Evolutionary conservation across 2,329 filamentous ascomycete species (phyloP).

Genomic region (Penicillium verrucosum): DNA sequence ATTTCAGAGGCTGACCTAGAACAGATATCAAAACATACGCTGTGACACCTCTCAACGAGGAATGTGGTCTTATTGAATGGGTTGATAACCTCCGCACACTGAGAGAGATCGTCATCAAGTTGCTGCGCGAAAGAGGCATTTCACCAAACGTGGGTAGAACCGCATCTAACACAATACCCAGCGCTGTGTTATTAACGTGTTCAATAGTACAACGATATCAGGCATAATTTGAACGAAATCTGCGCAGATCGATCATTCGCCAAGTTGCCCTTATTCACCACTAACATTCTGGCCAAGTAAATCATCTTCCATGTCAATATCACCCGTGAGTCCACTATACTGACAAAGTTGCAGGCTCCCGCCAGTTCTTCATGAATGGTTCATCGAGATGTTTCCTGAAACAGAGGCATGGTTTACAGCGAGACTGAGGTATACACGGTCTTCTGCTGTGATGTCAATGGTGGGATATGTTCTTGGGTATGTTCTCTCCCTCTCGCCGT

Average conservation of each 20-base stretch:
- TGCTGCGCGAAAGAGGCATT: constrained; percentile 74
- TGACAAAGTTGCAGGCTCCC: constrained; percentile 58
- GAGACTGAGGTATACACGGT: constrained; percentile 83
- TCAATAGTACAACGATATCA: constrained; percentile 63
- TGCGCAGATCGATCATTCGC: constrained; percentile 50
- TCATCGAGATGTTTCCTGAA: constrained; percentile 89
- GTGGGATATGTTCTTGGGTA: constrained; percentile 84
- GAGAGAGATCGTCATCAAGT: constrained; percentile 78
- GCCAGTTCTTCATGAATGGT: constrained; percentile 87
- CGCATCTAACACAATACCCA: not conserved
- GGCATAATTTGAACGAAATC: constrained; percentile 61
- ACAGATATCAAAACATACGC: constrained; percentile 88
- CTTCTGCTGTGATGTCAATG: constrained; percentile 99
- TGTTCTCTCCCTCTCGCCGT: constrained; percentile 8
- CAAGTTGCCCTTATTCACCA: constrained; percentile 69
- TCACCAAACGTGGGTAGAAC: constrained; percentile 42
- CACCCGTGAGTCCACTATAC: not conserved
- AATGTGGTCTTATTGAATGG: constrained; percentile 98
- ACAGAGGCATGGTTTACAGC: constrained; percentile 90
- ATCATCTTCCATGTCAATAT: not conserved
- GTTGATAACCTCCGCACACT: constrained; percentile 93
- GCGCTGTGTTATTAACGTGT: not conserved
- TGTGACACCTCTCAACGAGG: constrained; percentile 93
- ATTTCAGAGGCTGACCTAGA: constrained; percentile 10
- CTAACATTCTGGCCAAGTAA: constrained; percentile 53